A percentile compares a stretch with the other conserved stretches of the same genome.
These are phyloP conservation scores for Herpomyces periplanetae DNA, from an alignment of 2,329 filamentous ascomycete genomes.

Conservation along the genomic window DNA sequence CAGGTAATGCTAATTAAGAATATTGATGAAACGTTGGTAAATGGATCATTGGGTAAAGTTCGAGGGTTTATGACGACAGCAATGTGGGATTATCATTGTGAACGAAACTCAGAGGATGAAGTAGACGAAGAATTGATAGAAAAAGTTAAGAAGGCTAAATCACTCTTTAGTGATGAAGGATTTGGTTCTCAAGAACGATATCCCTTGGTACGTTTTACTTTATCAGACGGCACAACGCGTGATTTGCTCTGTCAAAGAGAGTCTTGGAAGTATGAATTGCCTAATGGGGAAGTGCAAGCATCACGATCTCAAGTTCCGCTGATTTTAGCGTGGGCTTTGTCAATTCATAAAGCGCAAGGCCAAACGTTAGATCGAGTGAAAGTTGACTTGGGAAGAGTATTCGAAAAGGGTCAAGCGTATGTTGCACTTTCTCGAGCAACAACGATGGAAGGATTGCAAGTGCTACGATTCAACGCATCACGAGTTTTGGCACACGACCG, in stretches of 20 bases:
- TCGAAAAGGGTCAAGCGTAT: constrained; percentile 91
- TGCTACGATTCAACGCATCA: constrained; percentile 44
- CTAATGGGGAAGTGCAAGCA: constrained; percentile 68
- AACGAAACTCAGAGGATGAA: constrained; percentile 11
- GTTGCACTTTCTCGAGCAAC: constrained; percentile 80
- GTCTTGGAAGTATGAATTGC: constrained; percentile 86
- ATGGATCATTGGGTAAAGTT: constrained; percentile 65
- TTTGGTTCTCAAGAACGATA: too few species aligned
- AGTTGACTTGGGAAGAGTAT: constrained; percentile 61
- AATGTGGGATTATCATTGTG: constrained; percentile 17
- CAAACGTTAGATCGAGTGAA: constrained; percentile 78
- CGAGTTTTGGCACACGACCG: constrained; percentile 82
- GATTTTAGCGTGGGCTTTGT: constrained; percentile 81
- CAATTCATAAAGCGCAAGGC: constrained; percentile 89
- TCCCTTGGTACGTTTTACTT: constrained; percentile 48
- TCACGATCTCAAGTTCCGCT: constrained; percentile 45
- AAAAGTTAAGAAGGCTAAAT: constrained; percentile 2
- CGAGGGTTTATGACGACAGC: constrained; percentile 33
- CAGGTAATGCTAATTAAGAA: constrained; percentile 99
- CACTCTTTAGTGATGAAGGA: too few species aligned
- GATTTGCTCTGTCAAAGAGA: constrained; percentile 49
- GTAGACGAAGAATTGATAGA: constrained; percentile 7
- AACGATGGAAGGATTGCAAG: constrained; percentile 47
- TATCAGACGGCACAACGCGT: constrained; percentile 33
- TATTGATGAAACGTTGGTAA: constrained; percentile 66